phyloP scores from a whole-genome alignment of 2,329 filamentous ascomycete species.

The Sporothrix brasiliensis region DNA sequence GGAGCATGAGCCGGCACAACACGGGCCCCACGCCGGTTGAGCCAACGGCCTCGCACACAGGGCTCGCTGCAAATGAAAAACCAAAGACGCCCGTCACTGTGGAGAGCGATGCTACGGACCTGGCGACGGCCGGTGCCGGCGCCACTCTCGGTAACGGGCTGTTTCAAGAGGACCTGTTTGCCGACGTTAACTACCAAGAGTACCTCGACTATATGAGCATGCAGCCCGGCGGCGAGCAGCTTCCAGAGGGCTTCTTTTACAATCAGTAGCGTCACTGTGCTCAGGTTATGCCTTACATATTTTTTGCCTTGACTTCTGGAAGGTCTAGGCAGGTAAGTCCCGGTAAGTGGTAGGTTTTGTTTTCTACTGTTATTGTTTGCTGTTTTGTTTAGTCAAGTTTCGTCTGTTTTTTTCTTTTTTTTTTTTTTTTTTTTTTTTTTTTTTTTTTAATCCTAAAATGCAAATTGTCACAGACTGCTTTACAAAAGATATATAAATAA shows the following conservation, averaged over 20 bases:
- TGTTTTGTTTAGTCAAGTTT: neutral
- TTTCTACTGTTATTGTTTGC: neutral
- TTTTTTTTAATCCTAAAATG: neutral
- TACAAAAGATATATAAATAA: neutral
- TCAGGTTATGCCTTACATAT: neutral
- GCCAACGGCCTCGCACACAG: neutral
- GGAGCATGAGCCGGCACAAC: conserved; percentile 32
- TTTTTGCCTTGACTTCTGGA: neutral
- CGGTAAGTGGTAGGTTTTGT: neutral
- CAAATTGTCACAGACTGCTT: neutral
- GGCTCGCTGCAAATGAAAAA: neutral
- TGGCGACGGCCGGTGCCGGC: neutral
- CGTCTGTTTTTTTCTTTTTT: no score
- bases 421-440: neutral
- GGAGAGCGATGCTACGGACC: neutral
- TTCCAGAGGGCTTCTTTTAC: neutral
- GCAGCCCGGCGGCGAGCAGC: neutral
- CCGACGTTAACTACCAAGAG: neutral
- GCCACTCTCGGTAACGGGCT: neutral
- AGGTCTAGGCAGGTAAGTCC: neutral
- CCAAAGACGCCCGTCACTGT: neutral
- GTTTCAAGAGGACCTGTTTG: neutral
- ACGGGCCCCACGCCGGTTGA: neutral
- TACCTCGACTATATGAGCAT: neutral
- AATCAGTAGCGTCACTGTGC: neutral